These are phyloP conservation scores for Candida mattraensis DNA, from an alignment of 805 yeast species.

Conservation along the genomic window DNA sequence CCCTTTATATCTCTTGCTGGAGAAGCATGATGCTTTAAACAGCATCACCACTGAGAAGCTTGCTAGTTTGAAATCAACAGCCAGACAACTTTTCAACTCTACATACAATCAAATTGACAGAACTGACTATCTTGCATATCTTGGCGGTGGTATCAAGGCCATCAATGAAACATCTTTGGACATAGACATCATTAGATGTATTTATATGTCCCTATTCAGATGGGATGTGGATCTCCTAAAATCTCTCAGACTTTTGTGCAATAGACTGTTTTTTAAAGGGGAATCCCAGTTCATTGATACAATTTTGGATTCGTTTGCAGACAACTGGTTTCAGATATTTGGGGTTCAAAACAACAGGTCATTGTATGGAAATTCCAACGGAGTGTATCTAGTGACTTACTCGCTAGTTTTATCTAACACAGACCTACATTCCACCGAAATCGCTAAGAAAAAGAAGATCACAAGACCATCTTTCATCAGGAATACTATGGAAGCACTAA, in stretches of 20 bases:
- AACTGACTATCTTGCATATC: slow-evolving; percentile 26
- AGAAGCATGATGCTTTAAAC: slow-evolving; percentile 2
- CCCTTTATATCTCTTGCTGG: slow-evolving; percentile 5
- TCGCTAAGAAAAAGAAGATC: slow-evolving; percentile 38
- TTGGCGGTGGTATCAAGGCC: slow-evolving; percentile 27
- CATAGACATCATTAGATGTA: slow-evolving; percentile 38
- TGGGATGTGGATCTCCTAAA: slow-evolving; percentile 51
- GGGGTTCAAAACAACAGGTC: slow-evolving; percentile 29
- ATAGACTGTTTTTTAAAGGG: slow-evolving; percentile 69
- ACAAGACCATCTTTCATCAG: slow-evolving; percentile 44
- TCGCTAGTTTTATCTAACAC: slow-evolving; percentile 73
- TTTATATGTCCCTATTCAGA: slow-evolving; percentile 47
- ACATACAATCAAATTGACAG: slow-evolving; percentile 26
- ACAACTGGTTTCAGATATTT: slow-evolving; percentile 58
- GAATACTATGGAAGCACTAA: slow-evolving; percentile 50
- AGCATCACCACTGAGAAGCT: slow-evolving; percentile 10
- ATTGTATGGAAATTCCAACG: slow-evolving; percentile 48
- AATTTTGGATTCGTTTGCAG: slow-evolving; percentile 65
- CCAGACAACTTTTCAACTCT: slow-evolving; percentile 34
- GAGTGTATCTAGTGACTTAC: slow-evolving; percentile 70
- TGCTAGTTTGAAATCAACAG: slow-evolving; percentile 21
- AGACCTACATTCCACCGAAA: slow-evolving; percentile 62
- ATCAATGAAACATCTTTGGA: slow-evolving; percentile 32
- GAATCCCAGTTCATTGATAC: slow-evolving; percentile 83
- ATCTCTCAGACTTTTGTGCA: slow-evolving; percentile 61